Conservation (phyloP, 2,329 filamentous ascomycete genomes). For the Fusarium miscanthi region DNA sequence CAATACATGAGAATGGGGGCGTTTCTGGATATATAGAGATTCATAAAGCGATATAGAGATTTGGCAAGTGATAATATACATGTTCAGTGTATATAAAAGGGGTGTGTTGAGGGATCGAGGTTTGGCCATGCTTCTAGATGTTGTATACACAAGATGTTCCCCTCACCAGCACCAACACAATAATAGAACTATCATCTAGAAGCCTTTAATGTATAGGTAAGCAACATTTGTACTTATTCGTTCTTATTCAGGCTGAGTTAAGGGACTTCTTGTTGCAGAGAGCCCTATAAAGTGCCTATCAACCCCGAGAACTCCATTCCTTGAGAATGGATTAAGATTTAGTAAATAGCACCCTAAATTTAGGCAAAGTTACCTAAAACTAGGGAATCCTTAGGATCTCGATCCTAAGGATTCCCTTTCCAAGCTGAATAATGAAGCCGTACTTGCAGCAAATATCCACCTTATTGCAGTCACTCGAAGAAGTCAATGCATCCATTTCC, state of each 20-base stretch:
- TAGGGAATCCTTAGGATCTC: rapidly evolving
- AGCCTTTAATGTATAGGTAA: rapidly evolving
- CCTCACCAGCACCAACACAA: rapidly evolving
- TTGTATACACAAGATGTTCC: rapidly evolving
- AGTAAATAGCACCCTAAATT: rapidly evolving
- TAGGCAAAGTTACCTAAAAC: rapidly evolving
- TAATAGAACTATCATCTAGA: rapidly evolving
- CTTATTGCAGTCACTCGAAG: neutral
- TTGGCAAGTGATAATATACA: rapidly evolving
- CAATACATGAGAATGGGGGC: rapidly evolving
- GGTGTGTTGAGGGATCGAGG: too few relatives aligned
- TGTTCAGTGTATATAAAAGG: neutral
- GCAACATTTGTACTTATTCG: neutral
- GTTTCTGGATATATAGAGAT: rapidly evolving
- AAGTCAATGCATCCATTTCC: neutral
- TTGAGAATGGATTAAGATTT: rapidly evolving
- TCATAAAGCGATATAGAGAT: rapidly evolving
- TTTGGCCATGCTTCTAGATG: neutral
- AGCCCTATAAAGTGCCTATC: neutral
- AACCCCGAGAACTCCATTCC: rapidly evolving
- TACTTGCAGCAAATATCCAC: neutral
- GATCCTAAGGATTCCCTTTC: rapidly evolving
- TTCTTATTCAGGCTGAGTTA: neutral
- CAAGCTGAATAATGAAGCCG: neutral
- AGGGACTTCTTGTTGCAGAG: neutral